Conservation (phyloP, 2,329 filamentous ascomycete species). For the Xylariaceae sp. region DNA sequence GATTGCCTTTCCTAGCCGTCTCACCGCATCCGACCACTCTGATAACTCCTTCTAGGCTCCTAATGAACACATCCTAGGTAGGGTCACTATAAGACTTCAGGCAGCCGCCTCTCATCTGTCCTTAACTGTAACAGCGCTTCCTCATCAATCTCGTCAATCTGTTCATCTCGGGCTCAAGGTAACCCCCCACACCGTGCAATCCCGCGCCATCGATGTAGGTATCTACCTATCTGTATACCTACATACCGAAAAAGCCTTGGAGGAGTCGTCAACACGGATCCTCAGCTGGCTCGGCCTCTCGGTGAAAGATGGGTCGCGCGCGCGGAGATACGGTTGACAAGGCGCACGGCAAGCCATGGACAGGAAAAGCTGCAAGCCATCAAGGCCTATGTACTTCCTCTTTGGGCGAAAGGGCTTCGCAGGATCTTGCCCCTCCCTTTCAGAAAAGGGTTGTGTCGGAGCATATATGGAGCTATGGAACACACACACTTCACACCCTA, state of each 20-base stretch:
- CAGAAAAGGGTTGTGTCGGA: background rate
- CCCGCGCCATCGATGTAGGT: too few relatives aligned
- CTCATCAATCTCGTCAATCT: background rate
- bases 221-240: too few relatives aligned
- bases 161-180: background rate
- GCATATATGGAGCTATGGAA: background rate
- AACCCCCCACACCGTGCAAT: background rate
- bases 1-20: background rate
- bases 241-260: too few relatives aligned
- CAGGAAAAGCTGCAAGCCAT: constrained; percentile 5
- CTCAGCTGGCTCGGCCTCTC: background rate
- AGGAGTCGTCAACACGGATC: background rate
- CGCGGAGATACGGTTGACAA: constrained; percentile 2
- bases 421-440: background rate
- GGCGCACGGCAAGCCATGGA: constrained; percentile 7
- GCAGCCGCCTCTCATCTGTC: background rate
- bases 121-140: background rate
- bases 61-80: background rate
- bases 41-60: background rate
- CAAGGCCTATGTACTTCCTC: background rate
- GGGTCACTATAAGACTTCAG: constrained; percentile 1
- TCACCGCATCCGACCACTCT: background rate
- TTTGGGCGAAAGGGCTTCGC: constrained; percentile 10
- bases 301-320: constrained; percentile 2
- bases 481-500: background rate